These are phyloP conservation scores for Naegleria gruberi DNA, from an alignment of 208 protist genomes.

Conservation along the genomic window DNA sequence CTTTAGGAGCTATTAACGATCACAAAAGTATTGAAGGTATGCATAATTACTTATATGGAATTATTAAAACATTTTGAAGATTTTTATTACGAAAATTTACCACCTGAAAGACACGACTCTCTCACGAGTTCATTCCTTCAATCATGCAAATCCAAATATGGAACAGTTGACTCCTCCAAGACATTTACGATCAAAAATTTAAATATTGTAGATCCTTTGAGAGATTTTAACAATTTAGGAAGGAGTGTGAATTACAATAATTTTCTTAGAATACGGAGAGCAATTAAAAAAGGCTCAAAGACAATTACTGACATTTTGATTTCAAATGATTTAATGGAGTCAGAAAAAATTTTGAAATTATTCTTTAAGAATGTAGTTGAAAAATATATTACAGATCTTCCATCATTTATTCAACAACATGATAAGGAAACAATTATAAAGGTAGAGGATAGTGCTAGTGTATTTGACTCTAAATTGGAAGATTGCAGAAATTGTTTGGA, in stretches of 20 bases:
- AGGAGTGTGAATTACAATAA: constrained; percentile 32
- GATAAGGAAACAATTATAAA: neutral
- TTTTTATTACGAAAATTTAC: neutral
- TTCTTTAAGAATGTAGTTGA: neutral
- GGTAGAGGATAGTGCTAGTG: neutral
- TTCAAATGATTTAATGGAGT: neutral
- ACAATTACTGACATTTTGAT: constrained; percentile 18
- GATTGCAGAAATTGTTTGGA: neutral
- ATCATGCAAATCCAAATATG: neutral
- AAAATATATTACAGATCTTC: neutral
- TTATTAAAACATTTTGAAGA: neutral
- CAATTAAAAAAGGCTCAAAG: neutral
- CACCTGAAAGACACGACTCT: neutral
- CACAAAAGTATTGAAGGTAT: neutral
- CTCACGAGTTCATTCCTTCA: neutral
- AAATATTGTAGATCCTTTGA: constrained; percentile 80
- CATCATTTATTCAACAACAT: neutral
- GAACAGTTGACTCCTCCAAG: neutral
- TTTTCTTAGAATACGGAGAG: constrained; percentile 13
- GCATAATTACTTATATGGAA: neutral
- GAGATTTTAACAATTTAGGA: constrained; percentile 72
- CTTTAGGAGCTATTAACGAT: neutral
- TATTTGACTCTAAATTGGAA: neutral
- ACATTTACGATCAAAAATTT: constrained; percentile 64
- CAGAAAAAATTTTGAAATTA: neutral